Conservation (phyloP, 106 monocot genomes). For the Dendrobium catenatum region DNA sequence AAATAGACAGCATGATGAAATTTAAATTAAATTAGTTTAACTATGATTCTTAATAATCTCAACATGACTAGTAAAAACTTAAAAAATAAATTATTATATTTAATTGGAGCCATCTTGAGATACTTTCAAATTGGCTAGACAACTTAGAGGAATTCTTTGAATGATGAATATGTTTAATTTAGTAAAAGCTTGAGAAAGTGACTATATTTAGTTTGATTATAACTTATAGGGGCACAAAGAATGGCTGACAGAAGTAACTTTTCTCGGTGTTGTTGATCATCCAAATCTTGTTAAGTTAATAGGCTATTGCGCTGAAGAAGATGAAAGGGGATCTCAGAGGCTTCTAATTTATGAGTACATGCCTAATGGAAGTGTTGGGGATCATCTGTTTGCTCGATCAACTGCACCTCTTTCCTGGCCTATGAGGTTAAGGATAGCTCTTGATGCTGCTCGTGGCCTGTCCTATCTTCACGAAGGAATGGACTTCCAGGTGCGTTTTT, state of each 20-base stretch:
- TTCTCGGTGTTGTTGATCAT: conserved; percentile 31
- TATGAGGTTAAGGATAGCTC: conserved; percentile 28
- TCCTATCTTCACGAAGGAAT: conserved; percentile 24
- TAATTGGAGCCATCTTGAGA: too few relatives aligned
- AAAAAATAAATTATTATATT: too few relatives aligned
- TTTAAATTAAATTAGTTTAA: too few relatives aligned
- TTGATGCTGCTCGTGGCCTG: conserved; percentile 30
- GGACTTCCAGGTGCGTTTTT: conserved; percentile 16
- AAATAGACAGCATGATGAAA: too few relatives aligned
- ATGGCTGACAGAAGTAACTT: conserved; percentile 26
- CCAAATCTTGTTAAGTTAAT: conserved; percentile 29
- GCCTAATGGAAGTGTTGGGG: conserved; percentile 30
- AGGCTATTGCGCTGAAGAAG: conserved; percentile 33
- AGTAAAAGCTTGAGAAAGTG: neutral
- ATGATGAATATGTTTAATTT: too few relatives aligned
- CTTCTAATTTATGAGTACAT: conserved; percentile 33
- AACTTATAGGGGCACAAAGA: conserved; percentile 26
- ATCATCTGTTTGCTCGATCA: conserved; percentile 19
- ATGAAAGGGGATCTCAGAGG: conserved; percentile 28
- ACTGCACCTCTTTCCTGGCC: conserved; percentile 20
- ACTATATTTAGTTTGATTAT: neutral
- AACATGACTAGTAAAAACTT: too few relatives aligned
- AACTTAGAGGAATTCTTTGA: too few relatives aligned
- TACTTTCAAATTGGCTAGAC: too few relatives aligned
- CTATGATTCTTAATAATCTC: too few relatives aligned